phyloP scores from a whole-genome alignment of 2,329 filamentous ascomycete species.

The Colletotrichum karsti region DNA sequence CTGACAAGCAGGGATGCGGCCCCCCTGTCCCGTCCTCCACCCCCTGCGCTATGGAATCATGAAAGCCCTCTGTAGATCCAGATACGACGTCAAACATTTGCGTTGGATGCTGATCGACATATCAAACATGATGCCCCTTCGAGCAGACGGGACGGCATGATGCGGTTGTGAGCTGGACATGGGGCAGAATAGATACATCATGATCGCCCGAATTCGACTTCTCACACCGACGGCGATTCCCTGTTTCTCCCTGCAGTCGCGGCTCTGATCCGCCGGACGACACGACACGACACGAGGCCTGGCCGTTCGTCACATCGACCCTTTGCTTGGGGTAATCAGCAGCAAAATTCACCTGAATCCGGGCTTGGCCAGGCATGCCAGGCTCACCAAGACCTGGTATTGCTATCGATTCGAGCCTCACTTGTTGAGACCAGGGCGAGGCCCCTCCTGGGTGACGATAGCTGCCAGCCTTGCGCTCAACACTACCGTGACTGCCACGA shows the following conservation, averaged over 20 bases:
- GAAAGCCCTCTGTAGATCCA: background rate
- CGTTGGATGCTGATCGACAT: slow-evolving; percentile 8
- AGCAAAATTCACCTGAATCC: background rate
- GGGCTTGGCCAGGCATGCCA: background rate
- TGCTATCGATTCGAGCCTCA: background rate
- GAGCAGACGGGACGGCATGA: background rate
- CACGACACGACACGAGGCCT: too few species aligned
- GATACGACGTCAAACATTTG: background rate
- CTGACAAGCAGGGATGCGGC: background rate
- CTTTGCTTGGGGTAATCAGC: background rate
- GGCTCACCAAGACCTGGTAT: background rate
- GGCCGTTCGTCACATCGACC: background rate
- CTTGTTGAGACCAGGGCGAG: background rate
- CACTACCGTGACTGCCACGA: background rate
- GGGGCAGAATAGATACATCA: background rate
- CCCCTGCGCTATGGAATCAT: background rate
- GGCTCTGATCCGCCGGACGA: background rate
- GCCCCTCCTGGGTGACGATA: background rate
- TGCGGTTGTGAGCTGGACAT: background rate
- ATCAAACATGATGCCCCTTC: background rate
- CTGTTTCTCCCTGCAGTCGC: background rate
- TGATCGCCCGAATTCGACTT: background rate
- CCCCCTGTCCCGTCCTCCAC: background rate
- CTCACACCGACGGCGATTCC: background rate
- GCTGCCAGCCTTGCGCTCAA: background rate